phyloP scores from a whole-genome alignment of 495 filamentous ascomycete genomes.

The Immersiella caudata region DNA sequence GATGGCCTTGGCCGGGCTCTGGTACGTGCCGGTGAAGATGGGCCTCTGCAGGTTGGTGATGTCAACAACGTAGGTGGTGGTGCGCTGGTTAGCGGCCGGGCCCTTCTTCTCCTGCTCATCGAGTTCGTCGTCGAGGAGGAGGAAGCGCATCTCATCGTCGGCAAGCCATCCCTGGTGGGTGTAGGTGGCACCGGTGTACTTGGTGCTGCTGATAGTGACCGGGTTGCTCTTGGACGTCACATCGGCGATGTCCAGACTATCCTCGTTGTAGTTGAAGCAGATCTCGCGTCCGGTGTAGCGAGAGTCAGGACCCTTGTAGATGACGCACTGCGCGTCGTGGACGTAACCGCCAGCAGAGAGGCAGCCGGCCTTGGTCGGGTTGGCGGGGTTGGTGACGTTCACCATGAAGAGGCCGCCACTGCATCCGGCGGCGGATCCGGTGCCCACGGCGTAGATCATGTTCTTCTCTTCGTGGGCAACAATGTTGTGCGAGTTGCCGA shows the following conservation, averaged over 20 bases:
- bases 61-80: constrained; percentile 60
- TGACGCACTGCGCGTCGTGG: constrained; percentile 62
- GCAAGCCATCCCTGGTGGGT: constrained; percentile 65
- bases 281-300: constrained; percentile 57
- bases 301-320: constrained; percentile 59
- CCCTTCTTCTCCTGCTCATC: constrained; percentile 56
- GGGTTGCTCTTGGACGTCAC: constrained; percentile 55
- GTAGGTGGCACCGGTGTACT: constrained; percentile 59
- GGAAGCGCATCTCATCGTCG: constrained; percentile 56
- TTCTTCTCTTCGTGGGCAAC: constrained; percentile 53
- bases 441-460: constrained; percentile 50
- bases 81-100: constrained; percentile 47
- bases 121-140: constrained; percentile 63
- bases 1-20: constrained; percentile 49
- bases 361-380: constrained; percentile 44
- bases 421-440: constrained; percentile 43
- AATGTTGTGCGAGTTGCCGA: constrained; percentile 45
- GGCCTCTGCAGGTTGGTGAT: constrained; percentile 53
- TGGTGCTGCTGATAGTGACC: constrained; percentile 54
- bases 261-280: constrained; percentile 63
- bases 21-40: constrained; percentile 57
- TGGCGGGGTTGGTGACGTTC: constrained; percentile 50
- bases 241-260: constrained; percentile 51
- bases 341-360: constrained; percentile 58
- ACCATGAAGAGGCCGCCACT: constrained; percentile 57